A percentile compares a stretch with the other conserved stretches of the same genome.
Conservation (phyloP, 2,329 filamentous ascomycete species). For the Fusarium pininemorale region DNA sequence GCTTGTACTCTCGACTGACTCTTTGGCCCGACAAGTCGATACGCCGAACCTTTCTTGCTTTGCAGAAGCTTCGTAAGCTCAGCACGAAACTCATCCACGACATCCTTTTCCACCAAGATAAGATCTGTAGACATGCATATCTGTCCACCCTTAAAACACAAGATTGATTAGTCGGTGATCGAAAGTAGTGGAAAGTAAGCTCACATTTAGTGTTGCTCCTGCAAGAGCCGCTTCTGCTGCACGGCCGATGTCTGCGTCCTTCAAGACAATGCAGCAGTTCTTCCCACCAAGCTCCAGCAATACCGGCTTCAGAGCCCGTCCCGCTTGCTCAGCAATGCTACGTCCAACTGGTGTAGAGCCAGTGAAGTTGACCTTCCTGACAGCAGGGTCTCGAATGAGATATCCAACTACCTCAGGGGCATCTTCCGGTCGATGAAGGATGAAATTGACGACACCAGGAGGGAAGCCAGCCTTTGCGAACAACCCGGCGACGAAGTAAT, state of each 20-base stretch:
- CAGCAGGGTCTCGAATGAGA: background rate
- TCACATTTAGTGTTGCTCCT: background rate
- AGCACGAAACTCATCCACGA: background rate
- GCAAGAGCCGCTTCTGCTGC: background rate
- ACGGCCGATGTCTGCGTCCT: background rate
- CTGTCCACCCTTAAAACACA: background rate
- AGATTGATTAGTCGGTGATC: background rate
- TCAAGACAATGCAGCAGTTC: background rate
- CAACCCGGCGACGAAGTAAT: background rate
- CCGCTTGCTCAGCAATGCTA: background rate
- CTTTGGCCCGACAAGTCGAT: background rate
- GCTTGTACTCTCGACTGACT: background rate
- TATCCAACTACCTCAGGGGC: background rate
- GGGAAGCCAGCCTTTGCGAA: background rate
- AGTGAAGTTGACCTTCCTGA: background rate
- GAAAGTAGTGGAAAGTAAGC: background rate
- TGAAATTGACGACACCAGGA: background rate
- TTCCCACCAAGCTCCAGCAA: background rate
- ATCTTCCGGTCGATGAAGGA: background rate
- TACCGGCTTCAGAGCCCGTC: background rate
- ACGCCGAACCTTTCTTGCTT: fast-evolving
- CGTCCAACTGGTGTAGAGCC: background rate
- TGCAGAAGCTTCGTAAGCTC: background rate
- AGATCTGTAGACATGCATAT: background rate
- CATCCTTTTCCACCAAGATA: background rate